phyloP scores from a whole-genome alignment of 345 rosid genomes.

The Populus ilicifolia region DNA sequence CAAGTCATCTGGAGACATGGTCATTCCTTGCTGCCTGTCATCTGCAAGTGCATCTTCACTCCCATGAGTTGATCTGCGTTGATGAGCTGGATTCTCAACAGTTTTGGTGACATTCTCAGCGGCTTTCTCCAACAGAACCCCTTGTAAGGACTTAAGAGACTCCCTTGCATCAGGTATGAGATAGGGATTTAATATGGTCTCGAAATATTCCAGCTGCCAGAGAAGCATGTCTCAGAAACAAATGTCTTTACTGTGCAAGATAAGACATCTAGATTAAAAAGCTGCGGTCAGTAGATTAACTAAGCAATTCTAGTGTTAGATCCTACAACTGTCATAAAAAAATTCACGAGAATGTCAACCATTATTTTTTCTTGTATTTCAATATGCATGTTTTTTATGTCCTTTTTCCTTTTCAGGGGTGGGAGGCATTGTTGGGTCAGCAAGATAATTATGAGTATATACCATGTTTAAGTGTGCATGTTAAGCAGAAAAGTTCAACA shows the following conservation, averaged over 20 bases:
- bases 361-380: neutral
- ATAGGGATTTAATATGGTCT: slow-evolving; percentile 73
- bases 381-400: neutral
- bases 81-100: slow-evolving; percentile 64
- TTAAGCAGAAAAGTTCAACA: neutral
- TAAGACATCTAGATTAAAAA: neutral
- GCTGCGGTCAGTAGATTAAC: neutral
- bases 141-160: slow-evolving; percentile 78
- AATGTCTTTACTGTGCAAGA: neutral
- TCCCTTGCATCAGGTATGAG: slow-evolving; percentile 76
- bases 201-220: slow-evolving; percentile 94
- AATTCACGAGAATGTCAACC: neutral
- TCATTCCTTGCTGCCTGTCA: slow-evolving; percentile 66
- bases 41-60: slow-evolving; percentile 86
- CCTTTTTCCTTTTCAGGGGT: neutral
- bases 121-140: slow-evolving; percentile 79
- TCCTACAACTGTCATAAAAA: neutral
- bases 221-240: slow-evolving; percentile 4
- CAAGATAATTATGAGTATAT: neutral
- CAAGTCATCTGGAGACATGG: slow-evolving; percentile 87
- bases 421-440: neutral
- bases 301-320: neutral
- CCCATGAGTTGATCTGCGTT: slow-evolving; percentile 83
- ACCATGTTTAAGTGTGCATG: neutral
- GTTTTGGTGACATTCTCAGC: slow-evolving; percentile 65